phyloP scores from a whole-genome alignment of 495 filamentous ascomycete species.

The Rostrohypoxylon terebratum region DNA sequence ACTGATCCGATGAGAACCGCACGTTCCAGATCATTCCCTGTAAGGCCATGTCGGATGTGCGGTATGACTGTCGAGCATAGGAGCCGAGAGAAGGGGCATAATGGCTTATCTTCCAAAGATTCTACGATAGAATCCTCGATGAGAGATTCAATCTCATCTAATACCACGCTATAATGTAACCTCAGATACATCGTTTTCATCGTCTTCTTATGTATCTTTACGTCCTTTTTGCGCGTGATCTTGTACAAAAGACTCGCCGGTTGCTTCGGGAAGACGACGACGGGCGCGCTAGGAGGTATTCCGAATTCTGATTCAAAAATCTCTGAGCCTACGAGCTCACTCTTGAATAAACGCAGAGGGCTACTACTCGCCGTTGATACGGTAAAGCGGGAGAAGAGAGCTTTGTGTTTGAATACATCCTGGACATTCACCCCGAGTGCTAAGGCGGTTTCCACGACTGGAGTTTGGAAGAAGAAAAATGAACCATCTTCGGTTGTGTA shows the following conservation, averaged over 20 bases:
- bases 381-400: constrained; percentile 89
- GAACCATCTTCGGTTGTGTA: constrained; percentile 80
- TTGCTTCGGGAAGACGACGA: constrained; percentile 81
- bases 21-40: constrained; percentile 70
- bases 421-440: constrained; percentile 96
- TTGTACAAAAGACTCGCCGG: constrained; percentile 87
- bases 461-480: constrained; percentile 76
- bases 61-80: constrained; percentile 63
- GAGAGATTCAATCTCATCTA: constrained; percentile 72
- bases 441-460: constrained; percentile 73
- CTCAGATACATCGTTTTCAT: constrained; percentile 72
- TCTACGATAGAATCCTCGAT: constrained; percentile 53
- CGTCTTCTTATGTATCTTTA: constrained; percentile 50
- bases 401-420: constrained; percentile 87
- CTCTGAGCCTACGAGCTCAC: constrained; percentile 75
- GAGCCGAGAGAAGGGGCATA: constrained; percentile 60
- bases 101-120: constrained; percentile 54
- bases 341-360: constrained; percentile 78
- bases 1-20: constrained; percentile 65
- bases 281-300: constrained; percentile 62
- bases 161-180: constrained; percentile 81
- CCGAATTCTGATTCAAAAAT: constrained; percentile 74
- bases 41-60: constrained; percentile 63
- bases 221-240: constrained; percentile 64
- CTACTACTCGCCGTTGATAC: constrained; percentile 79